A percentile compares a stretch with the other conserved stretches of the same genome.
These are phyloP conservation scores for Rhodotorula sp. DNA, from an alignment of 1,284 basidiomycete genomes.

Conservation along the genomic window DNA sequence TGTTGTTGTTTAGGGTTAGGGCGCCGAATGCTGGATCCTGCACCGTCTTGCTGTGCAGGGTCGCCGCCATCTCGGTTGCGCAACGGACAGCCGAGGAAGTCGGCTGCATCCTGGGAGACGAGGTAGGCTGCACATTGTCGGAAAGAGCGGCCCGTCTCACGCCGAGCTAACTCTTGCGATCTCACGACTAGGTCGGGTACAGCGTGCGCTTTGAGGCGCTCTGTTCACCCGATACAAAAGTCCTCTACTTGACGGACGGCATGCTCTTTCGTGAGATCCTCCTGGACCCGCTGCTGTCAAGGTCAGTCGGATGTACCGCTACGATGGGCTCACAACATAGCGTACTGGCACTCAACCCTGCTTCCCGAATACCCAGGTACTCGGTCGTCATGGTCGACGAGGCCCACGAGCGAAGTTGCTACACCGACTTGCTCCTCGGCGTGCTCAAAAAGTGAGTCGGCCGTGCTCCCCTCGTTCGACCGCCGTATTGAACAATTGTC, in stretches of 20 bases:
- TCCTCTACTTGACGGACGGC: conserved; percentile 48
- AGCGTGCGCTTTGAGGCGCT: conserved; percentile 51
- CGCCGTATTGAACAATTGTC: background rate
- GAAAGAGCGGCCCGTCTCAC: no score
- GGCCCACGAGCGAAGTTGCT: conserved; percentile 51
- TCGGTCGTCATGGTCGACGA: conserved; percentile 53
- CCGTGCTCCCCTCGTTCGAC: background rate
- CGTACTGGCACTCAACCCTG: no score
- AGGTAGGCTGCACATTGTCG: conserved; percentile 57
- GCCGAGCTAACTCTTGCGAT: background rate
- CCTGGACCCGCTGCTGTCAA: conserved; percentile 42
- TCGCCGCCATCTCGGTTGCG: conserved; percentile 50
- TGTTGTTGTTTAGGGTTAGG: no score
- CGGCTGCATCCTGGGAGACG: conserved; percentile 65
- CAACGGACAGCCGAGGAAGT: conserved; percentile 49
- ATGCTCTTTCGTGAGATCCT: conserved; percentile 46
- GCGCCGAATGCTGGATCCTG: background rate
- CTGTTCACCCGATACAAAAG: conserved; percentile 45
- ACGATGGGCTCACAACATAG: no score
- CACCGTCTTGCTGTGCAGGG: conserved; percentile 15
- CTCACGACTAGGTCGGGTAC: conserved; percentile 48
- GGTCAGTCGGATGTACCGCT: background rate
- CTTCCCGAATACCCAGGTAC: conserved; percentile 7
- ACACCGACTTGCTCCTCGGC: conserved; percentile 51
- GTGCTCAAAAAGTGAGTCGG: conserved; percentile 53